Conservation (phyloP, 2,329 filamentous ascomycete genomes). For the Xylaria sp. region DNA sequence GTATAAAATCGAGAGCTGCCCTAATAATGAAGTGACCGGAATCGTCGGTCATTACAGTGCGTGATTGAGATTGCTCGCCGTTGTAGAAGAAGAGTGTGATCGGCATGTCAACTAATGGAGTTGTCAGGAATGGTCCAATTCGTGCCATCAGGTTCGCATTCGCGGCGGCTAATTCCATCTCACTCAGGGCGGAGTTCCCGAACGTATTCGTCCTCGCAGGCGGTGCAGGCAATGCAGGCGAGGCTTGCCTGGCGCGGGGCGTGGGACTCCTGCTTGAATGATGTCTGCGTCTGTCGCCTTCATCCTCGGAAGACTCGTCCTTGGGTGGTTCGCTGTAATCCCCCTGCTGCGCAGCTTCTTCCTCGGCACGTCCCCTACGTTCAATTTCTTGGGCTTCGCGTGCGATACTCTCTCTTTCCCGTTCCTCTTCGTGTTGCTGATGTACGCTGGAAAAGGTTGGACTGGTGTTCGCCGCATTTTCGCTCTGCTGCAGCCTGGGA, state of each 20-base stretch:
- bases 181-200: slow-evolving; percentile 69
- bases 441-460: slow-evolving; percentile 49
- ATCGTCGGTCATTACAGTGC: slow-evolving; percentile 86
- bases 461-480: slow-evolving; percentile 37
- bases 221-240: slow-evolving; percentile 57
- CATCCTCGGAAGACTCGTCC: slow-evolving; percentile 57
- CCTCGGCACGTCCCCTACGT: slow-evolving; percentile 75
- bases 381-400: slow-evolving; percentile 83
- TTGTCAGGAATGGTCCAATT: slow-evolving; percentile 89
- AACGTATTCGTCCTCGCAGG: slow-evolving; percentile 52
- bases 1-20: slow-evolving; percentile 87
- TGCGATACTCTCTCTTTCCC: slow-evolving; percentile 73
- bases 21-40: slow-evolving; percentile 87
- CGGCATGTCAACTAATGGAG: slow-evolving; percentile 78
- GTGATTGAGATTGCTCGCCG: slow-evolving; percentile 80
- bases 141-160: slow-evolving; percentile 91
- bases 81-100: slow-evolving; percentile 98
- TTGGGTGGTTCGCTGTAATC: slow-evolving; percentile 76
- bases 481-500: slow-evolving; percentile 60
- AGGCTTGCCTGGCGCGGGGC: slow-evolving; percentile 54
- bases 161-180: slow-evolving; percentile 79
- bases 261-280: slow-evolving; percentile 34
- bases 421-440: slow-evolving; percentile 60
- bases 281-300: slow-evolving; percentile 48
- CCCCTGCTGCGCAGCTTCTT: slow-evolving; percentile 75